These are phyloP conservation scores for Ustilago sp. DNA, from an alignment of 1,284 basidiomycete genomes.

Conservation along the genomic window DNA sequence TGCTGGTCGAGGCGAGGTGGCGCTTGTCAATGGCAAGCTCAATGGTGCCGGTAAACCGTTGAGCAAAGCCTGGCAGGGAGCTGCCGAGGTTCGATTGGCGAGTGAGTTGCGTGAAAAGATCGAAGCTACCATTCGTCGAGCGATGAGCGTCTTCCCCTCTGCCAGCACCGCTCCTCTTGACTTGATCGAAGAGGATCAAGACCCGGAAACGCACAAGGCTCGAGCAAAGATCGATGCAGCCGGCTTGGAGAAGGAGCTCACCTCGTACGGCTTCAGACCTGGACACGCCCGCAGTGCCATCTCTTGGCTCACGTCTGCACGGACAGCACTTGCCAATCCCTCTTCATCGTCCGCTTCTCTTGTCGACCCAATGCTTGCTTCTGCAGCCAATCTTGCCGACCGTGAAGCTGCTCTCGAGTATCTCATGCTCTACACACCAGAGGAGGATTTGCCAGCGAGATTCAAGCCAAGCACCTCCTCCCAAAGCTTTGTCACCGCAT, in stretches of 20 bases:
- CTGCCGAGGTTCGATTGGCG: constrained; percentile 88
- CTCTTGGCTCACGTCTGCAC: constrained; percentile 57
- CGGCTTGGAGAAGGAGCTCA: constrained; percentile 56
- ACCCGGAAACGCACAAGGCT: background rate
- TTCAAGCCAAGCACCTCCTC: constrained; percentile 75
- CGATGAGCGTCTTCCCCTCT: constrained; percentile 68
- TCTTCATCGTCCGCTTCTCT: constrained; percentile 17
- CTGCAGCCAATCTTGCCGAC: constrained; percentile 61
- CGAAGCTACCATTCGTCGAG: constrained; percentile 84
- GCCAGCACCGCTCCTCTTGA: constrained; percentile 46
- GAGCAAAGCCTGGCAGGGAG: constrained; percentile 76
- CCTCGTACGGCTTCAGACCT: constrained; percentile 62
- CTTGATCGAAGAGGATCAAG: constrained; percentile 39
- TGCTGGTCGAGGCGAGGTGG: constrained; percentile 32
- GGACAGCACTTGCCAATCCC: constrained; percentile 37
- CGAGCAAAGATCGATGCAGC: constrained; percentile 37
- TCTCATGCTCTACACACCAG: constrained; percentile 80
- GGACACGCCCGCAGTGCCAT: constrained; percentile 63
- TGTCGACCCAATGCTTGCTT: constrained; percentile 55
- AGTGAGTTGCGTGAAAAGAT: constrained; percentile 80
- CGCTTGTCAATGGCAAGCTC: constrained; percentile 36
- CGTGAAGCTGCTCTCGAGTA: constrained; percentile 80
- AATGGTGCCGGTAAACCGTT: constrained; percentile 54
- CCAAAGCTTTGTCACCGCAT: constrained; percentile 75
- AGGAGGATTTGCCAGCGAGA: constrained; percentile 77